Evolutionary conservation across 2,329 filamentous ascomycete genomes (phyloP).

Genomic region (Scopulariopsis brevicaulis): DNA sequence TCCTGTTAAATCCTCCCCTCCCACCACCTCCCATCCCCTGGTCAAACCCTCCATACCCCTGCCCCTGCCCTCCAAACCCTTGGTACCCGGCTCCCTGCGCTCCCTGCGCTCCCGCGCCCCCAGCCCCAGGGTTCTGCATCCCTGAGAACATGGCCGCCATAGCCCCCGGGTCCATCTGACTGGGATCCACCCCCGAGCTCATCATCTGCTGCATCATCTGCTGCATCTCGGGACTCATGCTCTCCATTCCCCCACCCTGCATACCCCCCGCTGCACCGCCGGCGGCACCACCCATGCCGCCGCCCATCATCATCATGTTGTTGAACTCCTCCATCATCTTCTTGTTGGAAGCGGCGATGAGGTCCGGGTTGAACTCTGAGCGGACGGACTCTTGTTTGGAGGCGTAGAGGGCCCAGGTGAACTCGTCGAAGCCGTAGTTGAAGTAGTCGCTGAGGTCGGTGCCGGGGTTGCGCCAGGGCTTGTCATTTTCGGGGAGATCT

Average conservation of each 20-base stretch:
- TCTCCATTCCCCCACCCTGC: constrained; percentile 41
- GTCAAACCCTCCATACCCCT: constrained; percentile 35
- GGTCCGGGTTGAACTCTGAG: constrained; percentile 60
- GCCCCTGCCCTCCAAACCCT: constrained; percentile 36
- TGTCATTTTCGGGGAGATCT: constrained; percentile 70
- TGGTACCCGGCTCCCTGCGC: constrained; percentile 37
- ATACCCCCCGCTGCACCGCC: constrained; percentile 25
- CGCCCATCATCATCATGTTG: constrained; percentile 57
- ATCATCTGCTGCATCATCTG: constrained; percentile 63
- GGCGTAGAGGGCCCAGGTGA: constrained; percentile 93
- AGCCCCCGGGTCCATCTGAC: constrained; percentile 50
- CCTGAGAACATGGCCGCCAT: constrained; percentile 49
- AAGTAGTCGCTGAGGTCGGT: constrained; percentile 96
- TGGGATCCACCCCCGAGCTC: constrained; percentile 51
- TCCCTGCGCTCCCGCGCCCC: constrained; percentile 12
- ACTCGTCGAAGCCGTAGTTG: constrained; percentile 98
- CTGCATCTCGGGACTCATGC: constrained; percentile 56
- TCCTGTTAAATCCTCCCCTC: constrained; percentile 12
- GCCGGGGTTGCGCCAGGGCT: constrained; percentile 90
- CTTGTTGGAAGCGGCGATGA: constrained; percentile 54
- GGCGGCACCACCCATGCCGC: constrained; percentile 25
- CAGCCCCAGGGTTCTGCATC: constrained; percentile 37
- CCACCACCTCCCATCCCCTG: constrained; percentile 26
- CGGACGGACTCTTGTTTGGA: constrained; percentile 74
- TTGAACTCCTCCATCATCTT: constrained; percentile 64